Base-by-base conservation (phyloP, 108 stramenopile species). In the Nannochloropsis oceanica region DNA sequence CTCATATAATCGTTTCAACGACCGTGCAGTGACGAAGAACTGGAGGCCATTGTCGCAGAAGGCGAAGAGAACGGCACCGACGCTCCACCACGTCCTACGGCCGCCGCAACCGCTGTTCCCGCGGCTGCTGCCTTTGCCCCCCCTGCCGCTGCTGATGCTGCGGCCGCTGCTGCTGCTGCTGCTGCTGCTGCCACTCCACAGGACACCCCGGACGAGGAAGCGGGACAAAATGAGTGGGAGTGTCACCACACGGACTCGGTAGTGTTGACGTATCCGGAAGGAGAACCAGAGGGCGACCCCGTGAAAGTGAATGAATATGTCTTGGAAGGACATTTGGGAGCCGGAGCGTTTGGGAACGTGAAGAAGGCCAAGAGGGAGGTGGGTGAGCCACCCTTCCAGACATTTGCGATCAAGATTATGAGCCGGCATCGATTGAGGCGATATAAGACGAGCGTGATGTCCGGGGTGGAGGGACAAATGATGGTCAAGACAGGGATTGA, bases 331-430 rank as follows among this genome's bases (percentile, higher is more conserved):
- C n/a, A n/a, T n/a, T 73, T 73, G 59, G 59, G 59, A 7, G 59
- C 59, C 7, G 59, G 59, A 18, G 59, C 59, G 2, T 73, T 73
- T 73, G 59, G 59, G 59, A 73, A 73, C n/a, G 59, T 73, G 59
- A 73, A 73, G 10, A 18, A n/a, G 18, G 59, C 59, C 2, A 18
- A n/a, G n/a, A 73, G 59, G 59, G 59, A 87, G 22, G 85, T 79
- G 26, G 85, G 27, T 24, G 44, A n/a, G 43, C 83, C 50, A 43
- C 87, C 84, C 22, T 84, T 50, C 25, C 80, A 84, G 27, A 44
- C 73, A 9, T 88, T 84, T 80, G 87, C 87, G 11, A 88, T 88
- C 84, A 88, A 88, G 73, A 84, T 88, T 46, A 84, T 88, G 87
- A 84, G 84, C 81, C 84, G 84, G 46, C 87, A 84, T 46, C 84